Evolutionary conservation across 306 rosid genomes (phyloP).

Genomic region (Glycine soja): DNA sequence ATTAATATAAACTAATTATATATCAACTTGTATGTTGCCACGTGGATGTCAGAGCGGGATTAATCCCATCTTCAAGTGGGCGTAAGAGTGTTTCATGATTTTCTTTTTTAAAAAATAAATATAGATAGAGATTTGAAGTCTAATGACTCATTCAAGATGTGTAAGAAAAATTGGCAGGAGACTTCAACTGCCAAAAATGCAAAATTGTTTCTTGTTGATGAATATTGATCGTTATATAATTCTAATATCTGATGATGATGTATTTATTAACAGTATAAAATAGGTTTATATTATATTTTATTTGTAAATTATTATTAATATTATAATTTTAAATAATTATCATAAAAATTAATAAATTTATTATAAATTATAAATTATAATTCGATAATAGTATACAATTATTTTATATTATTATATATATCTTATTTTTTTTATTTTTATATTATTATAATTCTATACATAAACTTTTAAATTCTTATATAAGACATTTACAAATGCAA

Average conservation of each 20-base stretch:
- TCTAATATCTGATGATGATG: too few relatives aligned
- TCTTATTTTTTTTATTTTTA: background rate
- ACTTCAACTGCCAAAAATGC: background rate
- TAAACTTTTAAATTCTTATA: background rate
- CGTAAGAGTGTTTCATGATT: constrained; percentile 4
- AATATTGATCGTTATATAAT: background rate
- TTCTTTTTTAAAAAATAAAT: background rate
- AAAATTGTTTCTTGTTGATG: background rate
- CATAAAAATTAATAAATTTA: too few relatives aligned
- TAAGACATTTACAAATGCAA: background rate
- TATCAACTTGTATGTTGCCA: background rate
- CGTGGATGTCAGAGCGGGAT: background rate
- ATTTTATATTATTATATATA: too few relatives aligned
- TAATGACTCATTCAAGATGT: constrained; percentile 10
- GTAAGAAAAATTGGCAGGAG: background rate
- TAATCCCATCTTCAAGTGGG: background rate
- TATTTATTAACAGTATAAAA: too few relatives aligned
- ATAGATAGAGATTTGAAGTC: background rate
- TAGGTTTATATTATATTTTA: too few relatives aligned
- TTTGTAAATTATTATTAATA: too few relatives aligned
- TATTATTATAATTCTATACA: background rate
- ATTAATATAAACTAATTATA: background rate
- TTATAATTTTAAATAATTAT: too few relatives aligned
- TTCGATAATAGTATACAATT: too few relatives aligned
- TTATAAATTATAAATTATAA: too few relatives aligned